Percentiles rank a stretch among this genome's conserved stretches.
These are phyloP conservation scores for Fusarium begoniae DNA, from an alignment of 2,329 filamentous ascomycete genomes.

Conservation along the genomic window DNA sequence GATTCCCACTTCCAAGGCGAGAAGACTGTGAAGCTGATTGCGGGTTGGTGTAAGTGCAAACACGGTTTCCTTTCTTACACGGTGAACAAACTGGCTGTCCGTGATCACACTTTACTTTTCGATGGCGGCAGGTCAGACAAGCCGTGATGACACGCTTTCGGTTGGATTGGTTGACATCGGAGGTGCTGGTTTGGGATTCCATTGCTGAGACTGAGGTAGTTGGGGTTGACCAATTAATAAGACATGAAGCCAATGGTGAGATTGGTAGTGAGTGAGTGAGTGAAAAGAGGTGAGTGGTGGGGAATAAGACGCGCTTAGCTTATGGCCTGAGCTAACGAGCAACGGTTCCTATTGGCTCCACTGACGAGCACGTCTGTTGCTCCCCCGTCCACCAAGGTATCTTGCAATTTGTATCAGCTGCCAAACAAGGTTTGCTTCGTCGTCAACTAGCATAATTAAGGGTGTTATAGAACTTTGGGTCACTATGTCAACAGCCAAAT, in stretches of 20 bases:
- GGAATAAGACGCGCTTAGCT: background rate
- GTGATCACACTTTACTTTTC: slow-evolving; percentile 2
- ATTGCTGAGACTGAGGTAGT: background rate
- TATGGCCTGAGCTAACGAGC: background rate
- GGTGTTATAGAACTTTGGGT: background rate
- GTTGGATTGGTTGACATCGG: background rate
- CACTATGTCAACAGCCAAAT: background rate
- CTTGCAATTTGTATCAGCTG: background rate
- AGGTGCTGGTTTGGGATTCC: background rate
- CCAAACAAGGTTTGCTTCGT: background rate
- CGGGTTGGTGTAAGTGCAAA: background rate
- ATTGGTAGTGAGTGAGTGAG: background rate
- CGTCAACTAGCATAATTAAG: background rate
- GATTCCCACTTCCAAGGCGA: background rate
- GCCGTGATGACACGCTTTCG: background rate
- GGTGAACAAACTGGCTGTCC: background rate
- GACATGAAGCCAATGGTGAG: background rate
- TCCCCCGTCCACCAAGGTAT: too few species aligned
- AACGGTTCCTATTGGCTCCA: background rate
- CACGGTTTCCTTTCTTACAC: background rate
- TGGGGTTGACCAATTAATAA: background rate
- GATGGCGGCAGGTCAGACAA: background rate
- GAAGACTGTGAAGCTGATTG: background rate
- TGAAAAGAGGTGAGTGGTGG: background rate
- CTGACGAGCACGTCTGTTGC: background rate